Base-by-base conservation (phyloP, 164 flowering plant species). In the Sedum album region DNA sequence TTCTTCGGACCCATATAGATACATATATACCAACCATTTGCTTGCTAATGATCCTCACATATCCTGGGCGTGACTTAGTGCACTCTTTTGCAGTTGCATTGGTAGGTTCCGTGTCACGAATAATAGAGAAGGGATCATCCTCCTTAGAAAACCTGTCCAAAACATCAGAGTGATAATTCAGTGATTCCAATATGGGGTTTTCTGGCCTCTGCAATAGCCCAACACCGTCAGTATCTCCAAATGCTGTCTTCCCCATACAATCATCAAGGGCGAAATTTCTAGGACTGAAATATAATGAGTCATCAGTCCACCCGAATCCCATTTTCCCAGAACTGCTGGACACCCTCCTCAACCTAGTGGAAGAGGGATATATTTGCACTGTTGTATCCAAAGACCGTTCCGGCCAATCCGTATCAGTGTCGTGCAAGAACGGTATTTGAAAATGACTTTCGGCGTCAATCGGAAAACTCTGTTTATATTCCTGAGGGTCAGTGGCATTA, bases 21-120 rank as follows among this genome's bases (percentile, higher is more conserved):
- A 94, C 74, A 68, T 91, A 88, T 71, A 94, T 91, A 65, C 98
- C 98, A 1, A 94, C 96, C 98, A 94, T 94, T 78, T 91, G 99
- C 80, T 91, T 94, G 79, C 99, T 88, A 38, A 94, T 86, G 63
- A 94, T 88, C 63, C 95, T 72, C 15, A 90, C 92, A 76, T 88
- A 91, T 72, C 55, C 76, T 6, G 74, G 78, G n/a, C 71, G 77
- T 60, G 72, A 44, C 66, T 81, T 81, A 33, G 14, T 65, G 53
- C 36, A 65, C 39, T 71, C 67, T 67, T 20, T 48, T 11, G 26
- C 30, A 7, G 25, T 42, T 42, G 48, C 76, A 66, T 23, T 71
- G 33, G 76, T 70, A 55, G 48, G 55, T 21, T 78, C 51, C 38
- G 66, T 73, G 6, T 71, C 73, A 36, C 78, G 72, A 23, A 66